Base-by-base conservation (phyloP, 2,329 filamentous ascomycete species). In the Chaetomiaceae sp. region DNA sequence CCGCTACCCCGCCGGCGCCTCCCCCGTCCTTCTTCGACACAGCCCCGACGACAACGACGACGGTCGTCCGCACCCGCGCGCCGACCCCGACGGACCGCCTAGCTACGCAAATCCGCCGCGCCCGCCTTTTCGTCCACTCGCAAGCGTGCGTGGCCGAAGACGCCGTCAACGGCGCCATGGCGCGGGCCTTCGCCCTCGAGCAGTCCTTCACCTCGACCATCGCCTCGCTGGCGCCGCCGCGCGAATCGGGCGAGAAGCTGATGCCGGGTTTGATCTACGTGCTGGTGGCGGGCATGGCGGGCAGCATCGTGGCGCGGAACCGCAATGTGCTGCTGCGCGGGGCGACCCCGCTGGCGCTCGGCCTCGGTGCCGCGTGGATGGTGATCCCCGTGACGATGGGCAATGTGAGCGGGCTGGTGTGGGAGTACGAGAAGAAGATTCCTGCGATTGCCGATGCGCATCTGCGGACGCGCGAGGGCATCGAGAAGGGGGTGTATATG, bases 231-330 rank as follows among this genome's bases (percentile, higher is more conserved):
- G 94, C 91, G 18, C 94, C 94, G 27, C 78, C 90, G 33, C 86
- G 85, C 65, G 87, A 92, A 72, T 89, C 84, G 56, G 89, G 88
- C 68, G 94, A 99, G 77, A 84, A 85, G 67, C 80, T 99, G 52
- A 85, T 97, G 73, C 94, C 94, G 30, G 92, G 92, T 23, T 78
- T 84, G 55, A 83, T 97, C 62, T 97, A 97, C 74, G 90, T 97
- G 42, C 81, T 96, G 27, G 91, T 99, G 43, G 86, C 91, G 37
- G 85, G 89, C 64, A 96, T 99, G 91, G 89, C 94, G 32, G 94
- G 92, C 62, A 90, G 84, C 71, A 97, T 99, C 68, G 76, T 96
- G 51, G 84, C 89, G 51, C 84, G 92, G 58, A 95, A 95, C 76
- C 85, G 92, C 63, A 91, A 87, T 70, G 79, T 97, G 58, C 69